Evolutionary conservation across 768 basidiomycete species (phyloP), one percentile per base, ranked within the genome.

Genomic region (Suillus paluster): DNA sequence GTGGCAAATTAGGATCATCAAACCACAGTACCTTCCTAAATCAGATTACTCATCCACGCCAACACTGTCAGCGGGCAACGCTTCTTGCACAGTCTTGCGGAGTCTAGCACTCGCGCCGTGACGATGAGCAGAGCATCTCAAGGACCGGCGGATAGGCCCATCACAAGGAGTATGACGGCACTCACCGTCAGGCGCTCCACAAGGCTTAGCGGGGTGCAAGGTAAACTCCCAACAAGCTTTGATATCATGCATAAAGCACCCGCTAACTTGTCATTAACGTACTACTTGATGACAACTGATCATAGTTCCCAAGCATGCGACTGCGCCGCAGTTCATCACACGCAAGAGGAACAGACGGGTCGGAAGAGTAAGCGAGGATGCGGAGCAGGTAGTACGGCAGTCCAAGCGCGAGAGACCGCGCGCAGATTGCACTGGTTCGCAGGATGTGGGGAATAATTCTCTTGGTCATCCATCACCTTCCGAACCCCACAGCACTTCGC

Each of bases 21-120:
- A 57, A 66, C 56, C 57, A 76, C 74, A 70, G 67, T 17, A 75
- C 74, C 67, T 73, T 74, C 73, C 69, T 69, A 76, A 76, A 64
- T 1, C 14, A 66, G 70, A 23, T 55, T 7, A 39, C 62, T 64
- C 66, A 64, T 33, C 7, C 30, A 48, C 8, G 2, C 15, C 25
- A 48, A 45, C 44, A 5, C 12, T 44, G n/a, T 21, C 17, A 36
- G 36, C 11, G 39, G 39, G 5, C 14, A 23, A 45, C 45, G 12
- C 46, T 27, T 27, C 48, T 27, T 53, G 34, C n/a, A n/a, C n/a
- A n/a, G n/a, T n/a, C n/a, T n/a, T n/a, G n/a, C n/a, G n/a, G n/a
- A n/a, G n/a, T n/a, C n/a, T n/a, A n/a, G n/a, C 33, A 5, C 21
- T 38, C 36, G 15, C 34, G 15, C 15, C 34, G 52, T 34, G 5